These are phyloP conservation scores for Shiraia sp. DNA, from an alignment of 2,329 filamentous ascomycete species.

Conservation along the genomic window DNA sequence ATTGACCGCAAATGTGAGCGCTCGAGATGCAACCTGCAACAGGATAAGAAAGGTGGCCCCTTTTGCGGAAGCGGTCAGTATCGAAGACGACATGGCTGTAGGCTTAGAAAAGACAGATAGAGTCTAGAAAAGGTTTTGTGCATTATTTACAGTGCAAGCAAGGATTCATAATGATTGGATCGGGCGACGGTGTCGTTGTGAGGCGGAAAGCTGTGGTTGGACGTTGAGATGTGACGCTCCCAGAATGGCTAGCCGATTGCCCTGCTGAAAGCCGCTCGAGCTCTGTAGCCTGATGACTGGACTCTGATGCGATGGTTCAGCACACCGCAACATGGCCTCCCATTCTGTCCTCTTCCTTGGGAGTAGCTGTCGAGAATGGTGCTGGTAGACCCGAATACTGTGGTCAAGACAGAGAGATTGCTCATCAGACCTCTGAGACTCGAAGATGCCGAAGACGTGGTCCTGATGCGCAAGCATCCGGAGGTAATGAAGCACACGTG, in stretches of 20 bases:
- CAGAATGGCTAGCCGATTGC: slow-evolving; percentile 24
- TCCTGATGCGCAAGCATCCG: slow-evolving; percentile 59
- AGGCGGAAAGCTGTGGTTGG: slow-evolving; percentile 23
- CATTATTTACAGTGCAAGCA: slow-evolving; percentile 12
- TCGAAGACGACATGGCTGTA: slow-evolving; percentile 35
- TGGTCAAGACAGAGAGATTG: slow-evolving; percentile 56
- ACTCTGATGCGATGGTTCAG: slow-evolving; percentile 14
- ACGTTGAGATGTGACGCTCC: slow-evolving; percentile 22
- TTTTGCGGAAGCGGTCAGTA: slow-evolving; percentile 58
- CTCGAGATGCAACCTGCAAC: slow-evolving; percentile 84
- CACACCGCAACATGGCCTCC: slow-evolving; percentile 33
- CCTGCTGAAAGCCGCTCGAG: slow-evolving; percentile 11
- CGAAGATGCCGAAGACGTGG: slow-evolving; percentile 56
- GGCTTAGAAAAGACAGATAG: slow-evolving; percentile 2
- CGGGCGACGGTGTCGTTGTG: slow-evolving; percentile 17
- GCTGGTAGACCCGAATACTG: slow-evolving; percentile 34
- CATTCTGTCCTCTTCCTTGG: slow-evolving; percentile 2
- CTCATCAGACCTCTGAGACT: slow-evolving; percentile 56
- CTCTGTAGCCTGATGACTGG: slow-evolving; percentile 8
- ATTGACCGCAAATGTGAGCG: slow-evolving; percentile 88
- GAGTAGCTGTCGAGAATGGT: slow-evolving; percentile 31
- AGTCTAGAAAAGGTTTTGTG: slow-evolving; percentile 9
- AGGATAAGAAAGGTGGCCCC: slow-evolving; percentile 85
- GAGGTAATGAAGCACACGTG: slow-evolving; percentile 67
- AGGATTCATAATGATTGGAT: slow-evolving; percentile 27